Percentiles rank a stretch among this genome's conserved stretches.
Evolutionary conservation across 73 alveolate species (phyloP).

Genomic region (Blepharisma japonicum): DNA sequence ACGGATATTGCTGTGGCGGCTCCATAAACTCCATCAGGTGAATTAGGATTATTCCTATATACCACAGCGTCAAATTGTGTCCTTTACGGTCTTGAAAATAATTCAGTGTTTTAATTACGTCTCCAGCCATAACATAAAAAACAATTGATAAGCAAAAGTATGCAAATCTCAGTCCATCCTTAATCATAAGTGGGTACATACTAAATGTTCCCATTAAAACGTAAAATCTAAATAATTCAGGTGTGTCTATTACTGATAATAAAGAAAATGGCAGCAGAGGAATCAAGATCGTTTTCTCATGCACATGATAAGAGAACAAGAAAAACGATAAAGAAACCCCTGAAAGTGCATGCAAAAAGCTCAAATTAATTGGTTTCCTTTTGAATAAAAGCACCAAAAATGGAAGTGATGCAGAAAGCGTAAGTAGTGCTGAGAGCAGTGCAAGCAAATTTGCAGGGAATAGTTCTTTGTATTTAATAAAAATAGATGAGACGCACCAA

Average conservation of each 20-base stretch:
- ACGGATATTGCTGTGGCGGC: neutral
- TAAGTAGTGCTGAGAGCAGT: slow-evolving; percentile 8
- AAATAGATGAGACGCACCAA: slow-evolving; percentile 57
- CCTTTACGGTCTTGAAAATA: neutral
- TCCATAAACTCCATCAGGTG: neutral
- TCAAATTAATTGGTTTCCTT: neutral
- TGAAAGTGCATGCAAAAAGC: neutral
- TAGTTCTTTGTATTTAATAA: slow-evolving; percentile 32
- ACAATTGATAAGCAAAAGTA: neutral
- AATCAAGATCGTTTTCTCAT: neutral
- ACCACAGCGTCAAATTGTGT: neutral
- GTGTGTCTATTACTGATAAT: neutral
- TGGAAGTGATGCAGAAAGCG: slow-evolving; percentile 19
- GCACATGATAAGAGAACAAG: neutral
- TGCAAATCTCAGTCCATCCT: neutral
- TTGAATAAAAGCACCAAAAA: neutral
- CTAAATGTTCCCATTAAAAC: neutral
- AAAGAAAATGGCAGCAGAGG: neutral
- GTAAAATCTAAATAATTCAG: neutral
- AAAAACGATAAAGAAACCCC: neutral
- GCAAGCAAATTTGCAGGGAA: neutral
- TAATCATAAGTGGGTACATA: neutral
- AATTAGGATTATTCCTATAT: neutral
- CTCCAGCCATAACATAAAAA: neutral
- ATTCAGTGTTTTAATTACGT: neutral